Evolutionary conservation across 495 filamentous ascomycete species (phyloP).

Genomic region (Darksidea phi): DNA sequence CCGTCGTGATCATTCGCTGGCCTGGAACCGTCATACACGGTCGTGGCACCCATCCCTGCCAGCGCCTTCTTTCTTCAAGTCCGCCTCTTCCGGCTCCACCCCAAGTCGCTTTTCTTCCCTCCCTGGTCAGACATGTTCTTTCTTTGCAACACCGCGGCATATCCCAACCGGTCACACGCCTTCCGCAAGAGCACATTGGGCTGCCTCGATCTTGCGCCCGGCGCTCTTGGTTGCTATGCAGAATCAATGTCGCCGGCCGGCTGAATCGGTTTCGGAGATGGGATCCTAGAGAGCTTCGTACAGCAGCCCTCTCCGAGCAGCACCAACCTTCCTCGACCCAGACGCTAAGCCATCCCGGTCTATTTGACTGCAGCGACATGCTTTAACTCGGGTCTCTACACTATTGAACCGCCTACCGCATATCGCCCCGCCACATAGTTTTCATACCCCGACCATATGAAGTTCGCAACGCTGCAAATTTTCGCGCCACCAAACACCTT

Average conservation of each 20-base stretch:
- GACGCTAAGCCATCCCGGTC: constrained; percentile 23
- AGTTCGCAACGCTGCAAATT: constrained; percentile 12
- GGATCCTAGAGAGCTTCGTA: constrained; percentile 13
- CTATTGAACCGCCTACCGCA: constrained; percentile 22
- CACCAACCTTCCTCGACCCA: constrained; percentile 12
- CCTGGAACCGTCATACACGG: constrained; percentile 1
- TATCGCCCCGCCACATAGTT: background rate
- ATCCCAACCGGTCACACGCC: constrained; percentile 20
- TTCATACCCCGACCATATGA: constrained; percentile 14
- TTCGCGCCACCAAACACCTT: background rate
- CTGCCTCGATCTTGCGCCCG: background rate
- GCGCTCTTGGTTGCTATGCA: background rate
- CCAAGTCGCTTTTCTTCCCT: constrained; percentile 4
- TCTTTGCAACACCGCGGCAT: constrained; percentile 19
- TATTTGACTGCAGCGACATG: constrained; percentile 20
- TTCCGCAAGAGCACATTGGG: constrained; percentile 17
- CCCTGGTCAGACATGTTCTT: constrained; percentile 22
- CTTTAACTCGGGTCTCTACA: constrained; percentile 7
- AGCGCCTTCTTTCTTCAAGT: constrained; percentile 13
- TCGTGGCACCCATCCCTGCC: constrained; percentile 22
- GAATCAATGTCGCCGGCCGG: constrained; percentile 16
- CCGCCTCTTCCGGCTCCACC: constrained; percentile 32
- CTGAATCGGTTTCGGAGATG: constrained; percentile 30
- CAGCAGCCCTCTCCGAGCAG: background rate
- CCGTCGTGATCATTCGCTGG: background rate